Base-by-base conservation (phyloP, 1,139 yeast species). In the Pichia sp. region DNA sequence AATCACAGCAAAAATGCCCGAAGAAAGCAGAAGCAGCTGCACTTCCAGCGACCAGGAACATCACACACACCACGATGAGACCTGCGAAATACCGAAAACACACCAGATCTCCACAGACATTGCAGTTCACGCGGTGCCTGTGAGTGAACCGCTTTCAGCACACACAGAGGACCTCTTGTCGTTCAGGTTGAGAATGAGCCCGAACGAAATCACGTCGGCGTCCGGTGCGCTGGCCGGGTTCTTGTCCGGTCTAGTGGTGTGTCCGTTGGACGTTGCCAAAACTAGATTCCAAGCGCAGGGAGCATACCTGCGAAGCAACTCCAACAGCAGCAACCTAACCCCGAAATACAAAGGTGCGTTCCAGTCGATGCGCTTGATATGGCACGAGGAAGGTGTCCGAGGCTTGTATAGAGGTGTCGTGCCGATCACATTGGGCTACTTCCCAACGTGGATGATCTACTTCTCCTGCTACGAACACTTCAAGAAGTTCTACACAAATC, bases 391-490 rank as follows among this genome's bases (percentile, higher is more conserved):
- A 71, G 97, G 97, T 2, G 64, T 83, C 1, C 71, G 81, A 46
- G 98, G 99, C 0, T 75, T 93, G 24, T 95, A 95, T 69, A 75
- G 96, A 59, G 99, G 99, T 3, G 73, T 95, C 17, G 87, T 86
- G 1, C 98, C 99, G 10, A 90, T 93, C 42, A 80, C 95, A 1
- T 73, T 93, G 53, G 99, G 99, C 0, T 93, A 93, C 71, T 81
- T 95, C 62, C 99, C 99, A 6, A 91, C 98, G 0, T 93, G 99
- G 99, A 91, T 92, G 73, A 88, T 93, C 49, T 93, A 95, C 70
- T 95, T 93, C 72, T 80, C 93, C 12, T 87, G 91, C 41, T 93
- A 93, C 70, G 98, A 92, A 66, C 75, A 80, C 57, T 84, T 92
- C 34, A 91, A 91, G 67, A 66, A 69, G 48, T 68, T 76, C 48